Base-by-base conservation (phyloP, 2,329 filamentous ascomycete genomes). In the Teratosphaeriaceae sp. region DNA sequence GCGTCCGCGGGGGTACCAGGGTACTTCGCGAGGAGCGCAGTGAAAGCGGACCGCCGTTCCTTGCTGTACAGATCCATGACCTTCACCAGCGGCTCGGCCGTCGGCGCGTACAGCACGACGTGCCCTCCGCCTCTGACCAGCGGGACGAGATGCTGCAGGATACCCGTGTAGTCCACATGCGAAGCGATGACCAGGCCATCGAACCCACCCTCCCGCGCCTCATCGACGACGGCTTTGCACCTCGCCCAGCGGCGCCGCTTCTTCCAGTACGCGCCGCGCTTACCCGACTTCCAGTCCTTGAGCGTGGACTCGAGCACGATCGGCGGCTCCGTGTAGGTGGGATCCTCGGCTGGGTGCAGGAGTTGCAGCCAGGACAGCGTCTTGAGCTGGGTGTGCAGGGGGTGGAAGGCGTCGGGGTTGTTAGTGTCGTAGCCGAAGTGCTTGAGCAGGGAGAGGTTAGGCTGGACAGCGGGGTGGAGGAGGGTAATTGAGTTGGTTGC, bases 321-420 rank as follows among this genome's bases (percentile, higher is more conserved):
- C 0, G 78, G 71, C 0, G 88, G 84, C 41, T 82, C 76, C 20
- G 77, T 74, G 65, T 94, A 95, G 3, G 84, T 79, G 1, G 77
- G 74, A 63, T 97, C 92, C 22, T 79, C 70, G 26, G 78, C 68
- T 0, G 92, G 92, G 19, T 84, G 75, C 13, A 96, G 69, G 4
- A 98, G 78, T 65, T 97, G 90, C 2, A 98, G 77, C 89, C 90
- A 98, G 21, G 87, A 90, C 22, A 97, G 72, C 4, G 84, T 79
- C 56, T 90, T 83, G 40, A 98, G 78, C 60, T 92, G 83, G 13
- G 78, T 82, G 63, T 84, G 77, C 9, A 98, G 78, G 1, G 92
- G 90, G 60, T 97, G 92, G 19, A 79, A 71, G 12, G 76, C 42
- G 72, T 63, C 35, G 56, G 73, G 76, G 51, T 74, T 75, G 33